Percentiles rank a stretch among this genome's conserved stretches.
Evolutionary conservation across 2,329 filamentous ascomycete genomes (phyloP).

Genomic region (Microcera coccophila): DNA sequence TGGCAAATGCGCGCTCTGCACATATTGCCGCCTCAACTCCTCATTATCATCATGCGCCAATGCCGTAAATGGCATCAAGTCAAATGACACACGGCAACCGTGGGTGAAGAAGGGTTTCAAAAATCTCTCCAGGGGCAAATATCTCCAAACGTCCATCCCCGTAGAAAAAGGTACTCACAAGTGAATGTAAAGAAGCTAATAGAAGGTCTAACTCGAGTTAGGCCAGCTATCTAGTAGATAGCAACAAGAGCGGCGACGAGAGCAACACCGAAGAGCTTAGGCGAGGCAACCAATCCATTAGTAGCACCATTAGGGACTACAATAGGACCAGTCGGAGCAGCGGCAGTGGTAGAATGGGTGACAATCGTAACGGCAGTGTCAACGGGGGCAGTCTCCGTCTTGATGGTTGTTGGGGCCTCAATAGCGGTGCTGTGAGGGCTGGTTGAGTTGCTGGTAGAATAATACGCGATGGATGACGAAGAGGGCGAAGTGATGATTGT

Average conservation of each 20-base stretch:
- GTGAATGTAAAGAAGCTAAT: constrained; percentile 16
- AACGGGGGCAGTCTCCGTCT: constrained; percentile 17
- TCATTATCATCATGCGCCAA: constrained; percentile 23
- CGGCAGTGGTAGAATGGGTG: constrained; percentile 8
- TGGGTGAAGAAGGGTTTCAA: constrained; percentile 15
- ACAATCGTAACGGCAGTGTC: constrained; percentile 16
- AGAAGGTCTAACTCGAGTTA: constrained; percentile 5
- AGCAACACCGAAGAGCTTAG: constrained; percentile 38
- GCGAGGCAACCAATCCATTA: constrained; percentile 36
- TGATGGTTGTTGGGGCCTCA: constrained; percentile 23
- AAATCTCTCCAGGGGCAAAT: constrained; percentile 13
- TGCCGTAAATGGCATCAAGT: constrained; percentile 24
- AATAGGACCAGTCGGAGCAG: constrained; percentile 14
- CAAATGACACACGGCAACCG: constrained; percentile 20
- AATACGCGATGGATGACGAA: constrained; percentile 20
- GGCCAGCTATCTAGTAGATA: constrained; percentile 29
- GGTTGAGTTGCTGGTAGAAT: constrained; percentile 35
- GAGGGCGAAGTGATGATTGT: constrained; percentile 24
- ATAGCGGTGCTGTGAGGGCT: constrained; percentile 10
- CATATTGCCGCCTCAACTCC: constrained; percentile 24
- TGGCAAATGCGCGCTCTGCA: constrained; percentile 11
- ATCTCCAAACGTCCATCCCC: constrained; percentile 32
- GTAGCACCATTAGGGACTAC: constrained; percentile 31
- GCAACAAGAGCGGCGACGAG: constrained; percentile 39
- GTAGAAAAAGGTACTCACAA: constrained; percentile 23